Evolutionary conservation across 1,284 basidiomycete genomes (phyloP), one percentile per base, ranked within the genome.

Genomic region (Microstroma glucosiphilum): DNA sequence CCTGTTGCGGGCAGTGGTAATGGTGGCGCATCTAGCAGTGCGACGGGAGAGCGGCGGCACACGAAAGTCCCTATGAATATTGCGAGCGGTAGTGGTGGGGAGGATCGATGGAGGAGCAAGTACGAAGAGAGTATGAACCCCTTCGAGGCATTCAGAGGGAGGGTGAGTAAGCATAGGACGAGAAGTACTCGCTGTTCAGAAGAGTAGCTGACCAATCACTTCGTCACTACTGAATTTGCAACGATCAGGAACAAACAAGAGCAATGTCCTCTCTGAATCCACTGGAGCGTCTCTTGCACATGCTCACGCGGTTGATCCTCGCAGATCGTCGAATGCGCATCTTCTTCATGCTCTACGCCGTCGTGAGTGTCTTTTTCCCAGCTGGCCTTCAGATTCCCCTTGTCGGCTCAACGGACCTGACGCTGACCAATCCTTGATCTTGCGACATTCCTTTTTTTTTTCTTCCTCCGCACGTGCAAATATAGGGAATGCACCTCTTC

Each of bases 121-220:
- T 97, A 97, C 77, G 93, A 98, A 78, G 91, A 96, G 79, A 86
- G 89, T 56, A 91, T 97, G 86, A 96, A 98, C 76, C 94, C 94
- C 0, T 98, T 97, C 79, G 92, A 96, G 79, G 90, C 89, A 3
- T 97, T 98, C 84, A 86, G 92, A 64, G 92, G 93, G 3, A 83
- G 91, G 30, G 30, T 37, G 4, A 37, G 30, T 37, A 37, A 3
- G 4, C 30, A 3, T 3, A 37, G 30, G 30, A 37, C 30, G 30
- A 37, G 30, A 37, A 9, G 30, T 4, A 37, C 4, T n/a, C 30
- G 30, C 9, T 37, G 30, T 9, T 3, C 30, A n/a, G n/a, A n/a
- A n/a, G n/a, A n/a, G n/a, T 37, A 9, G 30, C 30, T 37, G 30
- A 37, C 30, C 4, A 37, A 9, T 37, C 9, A 4, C 30, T 9